These are phyloP conservation scores for Mycocentrospora acerina DNA, from an alignment of 2,329 filamentous ascomycete genomes.

Conservation along the genomic window DNA sequence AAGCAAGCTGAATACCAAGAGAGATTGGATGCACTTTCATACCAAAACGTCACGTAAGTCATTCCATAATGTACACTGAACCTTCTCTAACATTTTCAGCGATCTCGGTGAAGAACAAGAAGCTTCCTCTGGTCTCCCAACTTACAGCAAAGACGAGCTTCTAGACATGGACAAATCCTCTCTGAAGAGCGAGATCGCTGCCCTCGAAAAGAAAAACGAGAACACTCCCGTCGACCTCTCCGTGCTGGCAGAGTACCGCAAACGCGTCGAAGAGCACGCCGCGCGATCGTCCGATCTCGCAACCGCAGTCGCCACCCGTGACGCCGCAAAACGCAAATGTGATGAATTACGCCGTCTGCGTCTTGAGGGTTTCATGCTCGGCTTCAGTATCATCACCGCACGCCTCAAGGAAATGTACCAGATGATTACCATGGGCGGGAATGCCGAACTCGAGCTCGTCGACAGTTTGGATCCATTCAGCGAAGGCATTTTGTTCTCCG, in stretches of 20 bases:
- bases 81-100: constrained; percentile 15
- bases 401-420: constrained; percentile 99
- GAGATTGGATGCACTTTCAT: constrained; percentile 77
- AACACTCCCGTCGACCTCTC: constrained; percentile 85
- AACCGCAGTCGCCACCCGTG: constrained; percentile 73
- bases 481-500: constrained; percentile 93
- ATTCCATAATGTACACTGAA: constrained; percentile 6
- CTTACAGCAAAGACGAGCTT: constrained; percentile 73
- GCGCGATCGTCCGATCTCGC: constrained; percentile 82
- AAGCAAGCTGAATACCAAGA: constrained; percentile 84
- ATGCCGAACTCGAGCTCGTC: constrained; percentile 94
- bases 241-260: constrained; percentile 85
- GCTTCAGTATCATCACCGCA: constrained; percentile 90
- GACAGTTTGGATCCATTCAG: constrained; percentile 96
- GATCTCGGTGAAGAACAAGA: constrained; percentile 61
- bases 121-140: constrained; percentile 59
- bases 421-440: constrained; percentile 99
- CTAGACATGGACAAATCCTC: constrained; percentile 63
- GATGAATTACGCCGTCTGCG: constrained; percentile 89
- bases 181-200: constrained; percentile 65
- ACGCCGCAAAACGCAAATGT: constrained; percentile 85
- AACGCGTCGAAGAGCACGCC: constrained; percentile 79
- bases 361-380: constrained; percentile 97
- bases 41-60: constrained; percentile 69
- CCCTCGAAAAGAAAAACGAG: constrained; percentile 73